These are phyloP conservation scores for Lepiota venenata DNA, from an alignment of 768 basidiomycete species.

Conservation along the genomic window DNA sequence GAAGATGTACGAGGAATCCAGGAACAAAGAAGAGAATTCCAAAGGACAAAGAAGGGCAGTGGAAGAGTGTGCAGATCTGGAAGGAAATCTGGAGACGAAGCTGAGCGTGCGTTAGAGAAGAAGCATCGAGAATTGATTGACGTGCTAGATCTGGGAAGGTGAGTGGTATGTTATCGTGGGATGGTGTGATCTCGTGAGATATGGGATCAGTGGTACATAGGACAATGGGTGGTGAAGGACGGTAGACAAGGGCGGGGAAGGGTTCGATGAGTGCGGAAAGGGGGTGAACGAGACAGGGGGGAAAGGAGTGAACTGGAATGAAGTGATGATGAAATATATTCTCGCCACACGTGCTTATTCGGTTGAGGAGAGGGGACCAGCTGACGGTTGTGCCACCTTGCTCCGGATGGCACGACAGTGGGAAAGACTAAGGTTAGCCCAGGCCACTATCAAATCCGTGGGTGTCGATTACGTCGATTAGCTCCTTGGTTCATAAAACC, in stretches of 20 bases:
- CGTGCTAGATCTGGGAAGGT: conserved; percentile 85
- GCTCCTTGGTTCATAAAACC: background rate
- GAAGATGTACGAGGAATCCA: background rate
- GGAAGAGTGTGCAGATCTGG: conserved; percentile 46
- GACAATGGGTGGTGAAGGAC: conserved; percentile 56
- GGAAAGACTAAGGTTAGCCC: too few species aligned
- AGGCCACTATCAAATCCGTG: background rate
- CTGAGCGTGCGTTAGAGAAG: conserved; percentile 57
- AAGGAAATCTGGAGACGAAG: conserved; percentile 80
- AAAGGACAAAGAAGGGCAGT: conserved; percentile 20
- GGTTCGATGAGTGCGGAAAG: conserved; percentile 73
- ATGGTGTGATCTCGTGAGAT: conserved; percentile 38
- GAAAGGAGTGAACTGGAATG: conserved; percentile 49
- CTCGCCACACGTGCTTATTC: too few species aligned
- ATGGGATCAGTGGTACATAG: conserved; percentile 71
- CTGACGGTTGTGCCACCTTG: too few species aligned
- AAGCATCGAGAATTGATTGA: conserved; percentile 88
- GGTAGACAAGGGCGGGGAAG: conserved; percentile 64
- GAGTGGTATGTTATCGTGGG: conserved; percentile 31
- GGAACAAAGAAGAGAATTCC: background rate
- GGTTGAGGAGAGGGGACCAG: too few species aligned
- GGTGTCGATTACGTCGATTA: conserved; percentile 5
- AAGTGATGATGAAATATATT: conserved; percentile 32
- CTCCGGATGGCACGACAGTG: too few species aligned
- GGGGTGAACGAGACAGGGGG: conserved; percentile 43